Base-by-base conservation (phyloP, 495 filamentous ascomycete species). In the Podospora pseudopauciseta region DNA sequence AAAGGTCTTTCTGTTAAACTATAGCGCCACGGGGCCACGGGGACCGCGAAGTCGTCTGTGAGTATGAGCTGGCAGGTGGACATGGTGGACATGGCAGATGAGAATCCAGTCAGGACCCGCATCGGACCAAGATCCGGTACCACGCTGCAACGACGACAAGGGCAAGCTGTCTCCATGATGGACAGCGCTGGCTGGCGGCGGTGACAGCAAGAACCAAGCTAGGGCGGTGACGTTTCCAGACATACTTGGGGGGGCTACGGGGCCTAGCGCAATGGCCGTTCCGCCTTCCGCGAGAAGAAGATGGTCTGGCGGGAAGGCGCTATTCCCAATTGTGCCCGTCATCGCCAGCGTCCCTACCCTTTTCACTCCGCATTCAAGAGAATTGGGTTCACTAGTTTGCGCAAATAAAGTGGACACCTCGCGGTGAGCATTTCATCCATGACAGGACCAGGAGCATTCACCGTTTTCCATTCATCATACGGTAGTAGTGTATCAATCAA, bases 201-300 rank as follows among this genome's bases (percentile, higher is more conserved):
- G 67, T 69, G 67, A 69, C 67, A 55, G 56, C 60, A 63, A 67
- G 60, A 16, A 59, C 44, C 13, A 64, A 58, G 55, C 55, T 58
- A 58, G 5, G 55, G 58, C 54, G 63, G 64, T 71, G 67, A 71
- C 65, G 72, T 71, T 71, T 58, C 55, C 18, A 15, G 55, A 18
- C n/a, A 58, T 58, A 64, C 34, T 56, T 65, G 44, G 54, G 23
- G 23, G 23, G 23, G 23, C 23, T 23, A 23, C 23, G 23, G 23
- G 23, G 68, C 62, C 64, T 64, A 70, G 62, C 34, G 67, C 62
- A 16, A 54, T 20, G 72, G 72, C 26, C 61, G 28, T 71, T 71
- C 73, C 74, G 74, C 49, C 19, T 72, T 74, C 74, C 74, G 70
- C 74, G 74, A 72, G 61, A 67, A 39, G 20, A 66, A 65, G 71